Evolutionary conservation across 1,139 yeast species (phyloP).

Genomic region (Ogataea hybrid): DNA sequence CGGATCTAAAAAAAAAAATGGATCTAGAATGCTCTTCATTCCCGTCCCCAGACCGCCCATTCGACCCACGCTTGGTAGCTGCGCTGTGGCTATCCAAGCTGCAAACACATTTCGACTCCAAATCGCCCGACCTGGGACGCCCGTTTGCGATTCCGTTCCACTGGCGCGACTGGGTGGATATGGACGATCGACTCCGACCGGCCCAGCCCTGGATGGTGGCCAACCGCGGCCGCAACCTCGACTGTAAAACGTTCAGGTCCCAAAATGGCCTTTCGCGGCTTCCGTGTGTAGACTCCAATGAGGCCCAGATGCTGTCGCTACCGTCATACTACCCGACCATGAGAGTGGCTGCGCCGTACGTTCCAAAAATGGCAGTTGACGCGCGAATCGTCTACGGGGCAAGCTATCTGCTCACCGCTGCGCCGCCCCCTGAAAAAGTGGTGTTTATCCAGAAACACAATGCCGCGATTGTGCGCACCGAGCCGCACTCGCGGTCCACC

Average conservation of each 20-base stretch:
- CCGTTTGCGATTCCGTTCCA: constrained; percentile 21
- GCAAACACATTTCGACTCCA: constrained; percentile 7
- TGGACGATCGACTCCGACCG: constrained; percentile 26
- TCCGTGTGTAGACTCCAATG: constrained; percentile 17
- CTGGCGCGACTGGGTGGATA: constrained; percentile 32
- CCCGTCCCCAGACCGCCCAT: constrained; percentile 8
- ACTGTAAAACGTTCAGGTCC: constrained; percentile 21
- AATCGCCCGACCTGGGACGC: constrained; percentile 2
- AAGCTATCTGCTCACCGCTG: constrained; percentile 22
- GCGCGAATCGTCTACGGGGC: constrained; percentile 30
- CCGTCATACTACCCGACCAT: constrained; percentile 23
- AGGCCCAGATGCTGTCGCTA: constrained; percentile 10
- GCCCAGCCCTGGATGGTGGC: constrained; percentile 17
- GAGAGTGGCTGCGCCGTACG: constrained; percentile 18
- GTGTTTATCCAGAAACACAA: constrained; percentile 20
- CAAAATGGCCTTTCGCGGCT: constrained; percentile 16
- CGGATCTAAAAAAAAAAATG: background rate
- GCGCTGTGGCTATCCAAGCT: constrained; percentile 17
- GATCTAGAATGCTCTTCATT: constrained; percentile 11
- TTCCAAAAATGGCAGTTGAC: constrained; percentile 19
- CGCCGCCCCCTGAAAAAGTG: constrained; percentile 26
- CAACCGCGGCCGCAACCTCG: constrained; percentile 12
- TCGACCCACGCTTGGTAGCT: constrained; percentile 24
- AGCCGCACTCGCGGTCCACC: background rate
- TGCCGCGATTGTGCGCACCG: constrained; percentile 11